These are phyloP conservation scores for Marasmius tenuissimus DNA, from an alignment of 1,284 basidiomycete genomes.

Conservation along the genomic window DNA sequence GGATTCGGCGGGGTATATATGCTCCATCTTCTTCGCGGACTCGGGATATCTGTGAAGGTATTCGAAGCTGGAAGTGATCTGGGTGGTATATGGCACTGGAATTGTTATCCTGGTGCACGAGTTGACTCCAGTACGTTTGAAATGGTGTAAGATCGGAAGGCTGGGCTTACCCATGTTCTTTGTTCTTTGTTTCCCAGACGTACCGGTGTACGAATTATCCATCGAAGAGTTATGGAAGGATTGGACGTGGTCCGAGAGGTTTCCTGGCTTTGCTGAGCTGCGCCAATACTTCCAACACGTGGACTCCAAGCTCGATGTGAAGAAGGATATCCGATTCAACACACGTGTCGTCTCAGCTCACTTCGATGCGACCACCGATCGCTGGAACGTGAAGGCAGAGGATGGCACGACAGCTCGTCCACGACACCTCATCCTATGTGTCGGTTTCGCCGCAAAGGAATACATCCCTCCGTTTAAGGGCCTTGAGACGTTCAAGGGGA, in stretches of 20 bases:
- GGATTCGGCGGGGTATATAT: conserved; percentile 24
- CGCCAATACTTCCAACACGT: conserved; percentile 22
- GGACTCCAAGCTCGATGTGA: conserved; percentile 24
- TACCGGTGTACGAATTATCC: conserved; percentile 22
- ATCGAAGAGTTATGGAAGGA: conserved; percentile 24
- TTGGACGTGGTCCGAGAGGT: conserved; percentile 23
- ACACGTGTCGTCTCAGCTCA: conserved; percentile 21
- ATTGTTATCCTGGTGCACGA: conserved; percentile 23
- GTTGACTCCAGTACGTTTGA: conserved; percentile 9
- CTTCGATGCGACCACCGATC: conserved; percentile 19
- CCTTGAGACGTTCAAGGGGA: conserved; percentile 23
- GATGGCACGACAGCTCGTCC: conserved; percentile 14
- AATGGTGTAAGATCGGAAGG: neutral
- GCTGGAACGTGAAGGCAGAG: conserved; percentile 21
- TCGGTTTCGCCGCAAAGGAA: conserved; percentile 19
- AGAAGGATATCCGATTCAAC: conserved; percentile 22
- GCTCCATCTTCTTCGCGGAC: conserved; percentile 20
- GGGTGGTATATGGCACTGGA: conserved; percentile 28
- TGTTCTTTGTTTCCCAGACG: neutral
- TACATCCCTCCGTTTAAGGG: conserved; percentile 20
- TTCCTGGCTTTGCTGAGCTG: conserved; percentile 21
- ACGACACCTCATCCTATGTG: conserved; percentile 21
- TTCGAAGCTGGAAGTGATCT: conserved; percentile 22
- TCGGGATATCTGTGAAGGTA: conserved; percentile 22
- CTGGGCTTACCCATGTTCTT: neutral